A percentile compares a stretch with the other conserved stretches of the same genome.
phyloP scores from a whole-genome alignment of 2,329 filamentous ascomycete genomes.

The Pyrenophora tritici-repentis region DNA sequence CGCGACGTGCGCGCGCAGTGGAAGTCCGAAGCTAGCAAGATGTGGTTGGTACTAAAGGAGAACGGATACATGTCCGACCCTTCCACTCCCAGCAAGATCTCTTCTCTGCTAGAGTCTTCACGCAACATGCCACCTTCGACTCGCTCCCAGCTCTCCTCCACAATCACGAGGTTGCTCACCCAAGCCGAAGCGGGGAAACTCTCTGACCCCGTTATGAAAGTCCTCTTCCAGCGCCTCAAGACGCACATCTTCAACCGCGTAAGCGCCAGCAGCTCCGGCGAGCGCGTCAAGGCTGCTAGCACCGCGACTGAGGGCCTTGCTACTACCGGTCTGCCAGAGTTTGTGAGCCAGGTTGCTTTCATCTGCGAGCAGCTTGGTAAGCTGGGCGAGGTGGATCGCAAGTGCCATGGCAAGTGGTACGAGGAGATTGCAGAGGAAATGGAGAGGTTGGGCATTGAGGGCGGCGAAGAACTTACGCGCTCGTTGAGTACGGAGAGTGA shows the following conservation, averaged over 20 bases:
- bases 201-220: constrained; percentile 66
- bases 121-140: constrained; percentile 56
- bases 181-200: constrained; percentile 58
- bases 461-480: constrained; percentile 34
- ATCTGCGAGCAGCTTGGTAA: constrained; percentile 71
- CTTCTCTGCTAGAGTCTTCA: constrained; percentile 55
- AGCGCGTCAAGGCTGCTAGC: constrained; percentile 71
- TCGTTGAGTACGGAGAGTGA: constrained; percentile 32
- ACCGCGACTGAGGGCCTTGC: constrained; percentile 72
- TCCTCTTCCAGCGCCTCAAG: constrained; percentile 70
- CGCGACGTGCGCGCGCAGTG: constrained; percentile 77
- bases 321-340: constrained; percentile 72
- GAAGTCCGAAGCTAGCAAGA: constrained; percentile 74
- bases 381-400: constrained; percentile 69
- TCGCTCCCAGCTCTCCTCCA: constrained; percentile 50
- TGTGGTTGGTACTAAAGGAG: constrained; percentile 70
- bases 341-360: constrained; percentile 69
- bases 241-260: constrained; percentile 69
- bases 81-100: constrained; percentile 50
- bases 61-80: constrained; percentile 62
- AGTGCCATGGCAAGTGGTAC: constrained; percentile 72
- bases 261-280: constrained; percentile 68
- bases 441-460: constrained; percentile 43
- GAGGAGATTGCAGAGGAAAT: constrained; percentile 66
- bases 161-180: constrained; percentile 56